These are phyloP conservation scores for Hypoxylon sp. DNA, from an alignment of 2,329 filamentous ascomycete genomes.

Conservation along the genomic window DNA sequence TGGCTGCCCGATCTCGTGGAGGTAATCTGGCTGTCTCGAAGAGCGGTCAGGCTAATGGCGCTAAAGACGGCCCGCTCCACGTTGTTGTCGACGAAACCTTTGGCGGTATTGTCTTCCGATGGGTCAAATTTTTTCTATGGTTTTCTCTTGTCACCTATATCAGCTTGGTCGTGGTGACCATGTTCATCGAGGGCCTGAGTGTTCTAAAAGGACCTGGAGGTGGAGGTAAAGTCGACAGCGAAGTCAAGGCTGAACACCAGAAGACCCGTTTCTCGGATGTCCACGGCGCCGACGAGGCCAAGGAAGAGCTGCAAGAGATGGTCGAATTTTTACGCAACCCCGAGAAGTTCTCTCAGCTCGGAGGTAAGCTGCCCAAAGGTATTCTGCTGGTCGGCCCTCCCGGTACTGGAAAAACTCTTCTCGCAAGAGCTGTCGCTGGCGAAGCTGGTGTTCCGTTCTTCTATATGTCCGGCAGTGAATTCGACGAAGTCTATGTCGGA, in stretches of 20 bases:
- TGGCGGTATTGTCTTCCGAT: constrained; percentile 84
- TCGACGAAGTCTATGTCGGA: constrained; percentile 98
- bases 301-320: constrained; percentile 96
- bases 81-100: constrained; percentile 94
- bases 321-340: constrained; percentile 96
- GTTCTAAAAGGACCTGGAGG: constrained; percentile 82
- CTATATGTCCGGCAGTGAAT: constrained; percentile 99
- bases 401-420: constrained; percentile 95
- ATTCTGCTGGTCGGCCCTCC: constrained; percentile 94
- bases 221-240: constrained; percentile 75
- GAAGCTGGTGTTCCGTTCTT: constrained; percentile 99
- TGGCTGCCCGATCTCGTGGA: constrained; percentile 77
- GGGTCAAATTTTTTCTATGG: constrained; percentile 86
- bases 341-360: constrained; percentile 90
- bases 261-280: constrained; percentile 93
- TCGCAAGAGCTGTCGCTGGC: constrained; percentile 94
- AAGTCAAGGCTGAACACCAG: constrained; percentile 93
- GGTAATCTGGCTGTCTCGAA: constrained; percentile 70
- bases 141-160: constrained; percentile 85
- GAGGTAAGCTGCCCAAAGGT: constrained; percentile 96
- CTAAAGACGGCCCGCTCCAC: constrained; percentile 87
- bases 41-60: constrained; percentile 69
- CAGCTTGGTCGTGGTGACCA: constrained; percentile 80
- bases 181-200: constrained; percentile 84
- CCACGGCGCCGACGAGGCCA: constrained; percentile 97